Conservation (phyloP, 371 early-diverging fungal species). For the Rhizomucor pusillus region DNA sequence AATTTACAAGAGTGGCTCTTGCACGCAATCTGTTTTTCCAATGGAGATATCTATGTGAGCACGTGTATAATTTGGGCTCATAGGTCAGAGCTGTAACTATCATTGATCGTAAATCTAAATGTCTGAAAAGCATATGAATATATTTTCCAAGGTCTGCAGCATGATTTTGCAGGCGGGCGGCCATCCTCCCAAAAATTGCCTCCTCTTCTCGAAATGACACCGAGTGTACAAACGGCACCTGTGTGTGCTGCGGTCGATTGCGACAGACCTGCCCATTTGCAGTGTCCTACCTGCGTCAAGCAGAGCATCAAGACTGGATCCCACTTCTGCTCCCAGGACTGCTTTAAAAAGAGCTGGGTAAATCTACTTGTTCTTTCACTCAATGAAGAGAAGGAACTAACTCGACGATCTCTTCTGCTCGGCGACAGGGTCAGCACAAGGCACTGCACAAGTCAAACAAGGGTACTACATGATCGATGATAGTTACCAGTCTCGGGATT, state of each 20-base stretch:
- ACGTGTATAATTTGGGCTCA: too few species aligned
- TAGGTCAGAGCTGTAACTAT: too few species aligned
- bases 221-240: too few species aligned
- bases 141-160: too few species aligned
- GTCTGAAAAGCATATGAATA: too few species aligned
- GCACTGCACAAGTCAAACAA: constrained; percentile 17
- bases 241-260: constrained; percentile 47
- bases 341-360: constrained; percentile 87
- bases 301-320: constrained; percentile 57
- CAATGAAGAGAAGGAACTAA: not conserved
- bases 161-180: too few species aligned
- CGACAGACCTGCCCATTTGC: constrained; percentile 71
- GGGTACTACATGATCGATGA: constrained; percentile 19
- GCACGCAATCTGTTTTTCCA: too few species aligned
- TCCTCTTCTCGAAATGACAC: too few species aligned
- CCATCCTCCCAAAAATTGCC: not conserved
- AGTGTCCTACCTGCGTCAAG: constrained; percentile 91
- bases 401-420: not conserved
- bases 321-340: constrained; percentile 86
- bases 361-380: not conserved
- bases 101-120: too few species aligned
- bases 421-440: constrained; percentile 55
- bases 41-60: too few species aligned
- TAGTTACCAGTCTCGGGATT: not conserved
- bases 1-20: too few species aligned